Percentiles rank a stretch among this genome's conserved stretches.
Evolutionary conservation across 2,329 filamentous ascomycete species (phyloP).

Genomic region (Cytospora piceicola): DNA sequence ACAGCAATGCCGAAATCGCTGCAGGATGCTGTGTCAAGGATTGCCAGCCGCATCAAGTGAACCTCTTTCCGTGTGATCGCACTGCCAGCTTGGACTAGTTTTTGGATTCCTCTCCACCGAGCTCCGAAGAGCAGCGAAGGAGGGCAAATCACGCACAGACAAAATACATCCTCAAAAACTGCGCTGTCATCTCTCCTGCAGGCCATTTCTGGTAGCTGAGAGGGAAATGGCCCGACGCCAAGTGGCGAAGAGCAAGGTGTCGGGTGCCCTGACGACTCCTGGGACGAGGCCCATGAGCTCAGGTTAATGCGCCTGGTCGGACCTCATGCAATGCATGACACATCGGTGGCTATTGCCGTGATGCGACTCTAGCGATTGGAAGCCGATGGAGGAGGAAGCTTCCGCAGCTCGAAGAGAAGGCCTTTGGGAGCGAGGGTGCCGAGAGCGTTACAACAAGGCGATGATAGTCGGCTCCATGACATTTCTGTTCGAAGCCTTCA

Average conservation of each 20-base stretch:
- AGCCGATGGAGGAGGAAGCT: slow-evolving; percentile 33
- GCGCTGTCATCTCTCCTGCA: slow-evolving; percentile 61
- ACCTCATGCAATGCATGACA: slow-evolving; percentile 52
- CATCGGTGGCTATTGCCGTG: slow-evolving; percentile 47
- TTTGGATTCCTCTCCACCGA: slow-evolving; percentile 83
- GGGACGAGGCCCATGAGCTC: slow-evolving; percentile 48
- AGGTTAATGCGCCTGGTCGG: slow-evolving; percentile 63
- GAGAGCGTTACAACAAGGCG: slow-evolving; percentile 49
- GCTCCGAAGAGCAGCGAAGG: slow-evolving; percentile 46
- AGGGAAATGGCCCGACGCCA: slow-evolving; percentile 46
- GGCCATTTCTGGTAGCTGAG: slow-evolving; percentile 47
- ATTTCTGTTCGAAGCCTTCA: slow-evolving; percentile 53
- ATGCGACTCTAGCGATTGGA: slow-evolving; percentile 47
- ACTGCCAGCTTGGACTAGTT: slow-evolving; percentile 89
- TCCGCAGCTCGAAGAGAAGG: slow-evolving; percentile 31
- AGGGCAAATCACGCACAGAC: slow-evolving; percentile 74
- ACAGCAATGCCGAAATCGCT: slow-evolving; percentile 38
- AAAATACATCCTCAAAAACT: slow-evolving; percentile 98
- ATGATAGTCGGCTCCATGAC: slow-evolving; percentile 39
- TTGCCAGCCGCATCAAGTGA: slow-evolving; percentile 36
- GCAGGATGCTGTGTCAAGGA: slow-evolving; percentile 34
- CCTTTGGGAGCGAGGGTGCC: slow-evolving; percentile 43
- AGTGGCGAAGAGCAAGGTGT: slow-evolving; percentile 39
- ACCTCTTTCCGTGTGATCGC: slow-evolving; percentile 77
- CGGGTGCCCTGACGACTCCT: slow-evolving; percentile 55